These are phyloP conservation scores for Pseudocercospora fuligena DNA, from an alignment of 2,329 filamentous ascomycete genomes.

Conservation along the genomic window DNA sequence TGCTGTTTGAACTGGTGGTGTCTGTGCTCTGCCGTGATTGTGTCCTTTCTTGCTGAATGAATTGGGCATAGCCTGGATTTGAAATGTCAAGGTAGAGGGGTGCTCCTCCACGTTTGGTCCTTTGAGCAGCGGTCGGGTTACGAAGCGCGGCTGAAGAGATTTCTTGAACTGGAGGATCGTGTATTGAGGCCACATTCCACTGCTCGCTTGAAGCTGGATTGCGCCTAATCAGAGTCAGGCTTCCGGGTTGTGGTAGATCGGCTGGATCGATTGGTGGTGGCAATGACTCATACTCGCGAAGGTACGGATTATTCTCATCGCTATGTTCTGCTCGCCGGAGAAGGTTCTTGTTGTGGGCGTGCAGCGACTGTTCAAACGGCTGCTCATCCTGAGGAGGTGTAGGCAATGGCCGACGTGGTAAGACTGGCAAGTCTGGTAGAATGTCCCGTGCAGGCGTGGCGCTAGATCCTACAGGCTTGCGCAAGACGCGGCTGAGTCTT, in stretches of 20 bases:
- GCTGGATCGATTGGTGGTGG: conserved; percentile 17
- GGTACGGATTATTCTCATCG: conserved; percentile 34
- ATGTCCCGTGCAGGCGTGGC: not conserved
- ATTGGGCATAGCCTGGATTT: conserved; percentile 65
- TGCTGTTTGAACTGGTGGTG: conserved; percentile 30
- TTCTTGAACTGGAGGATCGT: conserved; percentile 51
- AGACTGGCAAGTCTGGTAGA: conserved; percentile 27
- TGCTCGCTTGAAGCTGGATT: conserved; percentile 55
- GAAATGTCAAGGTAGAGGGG: conserved; percentile 60
- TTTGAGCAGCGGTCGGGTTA: conserved; percentile 35
- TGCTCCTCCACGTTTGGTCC: conserved; percentile 45
- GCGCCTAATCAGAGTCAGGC: conserved; percentile 56
- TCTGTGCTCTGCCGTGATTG: conserved; percentile 35
- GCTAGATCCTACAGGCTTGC: conserved; percentile 32
- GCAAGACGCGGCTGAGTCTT: conserved; percentile 24
- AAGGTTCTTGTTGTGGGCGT: conserved; percentile 32
- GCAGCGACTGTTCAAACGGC: conserved; percentile 26
- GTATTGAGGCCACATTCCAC: conserved; percentile 57
- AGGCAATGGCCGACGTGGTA: conserved; percentile 33
- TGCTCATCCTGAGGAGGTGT: conserved; percentile 34
- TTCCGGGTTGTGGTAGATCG: conserved; percentile 27
- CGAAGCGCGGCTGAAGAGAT: conserved; percentile 49
- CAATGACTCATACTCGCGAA: conserved; percentile 23
- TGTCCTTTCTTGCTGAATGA: conserved; percentile 46
- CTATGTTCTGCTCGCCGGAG: conserved; percentile 29